phyloP scores from a whole-genome alignment of 75 land plant genomes.

The Cunninghamia lanceolata region DNA sequence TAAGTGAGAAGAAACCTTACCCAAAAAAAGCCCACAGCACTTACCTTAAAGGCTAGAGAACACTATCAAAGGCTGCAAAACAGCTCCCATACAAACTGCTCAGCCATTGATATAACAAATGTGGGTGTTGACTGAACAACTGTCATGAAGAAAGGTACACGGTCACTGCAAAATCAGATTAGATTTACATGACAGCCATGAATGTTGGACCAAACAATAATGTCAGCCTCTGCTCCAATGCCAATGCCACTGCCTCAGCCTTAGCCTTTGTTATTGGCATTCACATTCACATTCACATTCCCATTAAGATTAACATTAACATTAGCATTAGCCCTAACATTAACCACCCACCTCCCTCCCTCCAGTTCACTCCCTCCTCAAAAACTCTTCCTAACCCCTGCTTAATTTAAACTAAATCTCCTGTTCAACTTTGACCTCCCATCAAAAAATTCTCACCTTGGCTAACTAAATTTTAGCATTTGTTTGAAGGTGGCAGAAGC shows the following conservation, averaged over 20 bases:
- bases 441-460: too few species aligned
- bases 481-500: not conserved
- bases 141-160: not conserved
- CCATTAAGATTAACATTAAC: not conserved
- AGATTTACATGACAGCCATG: not conserved
- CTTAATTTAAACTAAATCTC: not conserved
- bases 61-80: not conserved
- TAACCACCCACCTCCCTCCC: not conserved
- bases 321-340: too few species aligned
- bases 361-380: constrained; percentile 5
- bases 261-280: constrained; percentile 6
- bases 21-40: not conserved
- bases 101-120: constrained; percentile 6
- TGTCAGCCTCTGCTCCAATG: constrained; percentile 4
- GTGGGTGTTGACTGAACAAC: not conserved
- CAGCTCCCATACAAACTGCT: not conserved
- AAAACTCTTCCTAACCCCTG: not conserved
- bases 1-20: not conserved
- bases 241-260: constrained; percentile 2
- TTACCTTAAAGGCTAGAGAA: not conserved
- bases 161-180: not conserved
- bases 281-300: not conserved
- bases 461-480: not conserved
- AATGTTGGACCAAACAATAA: not conserved
- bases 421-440: not conserved